These are phyloP conservation scores for Multifurca ochricompacta DNA, from an alignment of 768 basidiomycete genomes.

Conservation along the genomic window DNA sequence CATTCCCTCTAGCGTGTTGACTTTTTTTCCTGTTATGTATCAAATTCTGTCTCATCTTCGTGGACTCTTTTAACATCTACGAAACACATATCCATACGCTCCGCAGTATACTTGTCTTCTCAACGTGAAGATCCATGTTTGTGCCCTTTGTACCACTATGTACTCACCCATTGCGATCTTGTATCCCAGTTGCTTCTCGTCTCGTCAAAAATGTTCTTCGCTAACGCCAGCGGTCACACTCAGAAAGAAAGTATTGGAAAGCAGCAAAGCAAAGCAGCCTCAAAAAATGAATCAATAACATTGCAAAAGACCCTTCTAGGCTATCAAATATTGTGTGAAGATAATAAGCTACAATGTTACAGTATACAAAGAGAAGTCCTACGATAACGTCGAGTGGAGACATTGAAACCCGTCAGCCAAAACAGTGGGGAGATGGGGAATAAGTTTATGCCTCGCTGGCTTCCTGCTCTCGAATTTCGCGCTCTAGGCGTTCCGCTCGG, in stretches of 20 bases:
- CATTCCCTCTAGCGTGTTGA: background rate
- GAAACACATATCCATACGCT: conserved; percentile 9
- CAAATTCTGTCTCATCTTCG: background rate
- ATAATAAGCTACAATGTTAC: too few relatives aligned
- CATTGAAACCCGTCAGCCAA: background rate
- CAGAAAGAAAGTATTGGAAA: too few relatives aligned
- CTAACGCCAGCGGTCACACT: too few relatives aligned
- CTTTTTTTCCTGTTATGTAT: background rate
- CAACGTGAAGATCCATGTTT: background rate
- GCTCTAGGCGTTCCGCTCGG: conserved; percentile 72
- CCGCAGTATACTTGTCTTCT: background rate
- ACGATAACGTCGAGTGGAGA: too few relatives aligned
- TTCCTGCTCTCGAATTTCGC: conserved; percentile 68
- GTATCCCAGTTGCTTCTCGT: conserved; percentile 4
- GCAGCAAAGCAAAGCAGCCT: too few relatives aligned
- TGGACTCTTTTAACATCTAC: conserved; percentile 6
- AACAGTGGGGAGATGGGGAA: background rate
- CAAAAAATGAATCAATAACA: too few relatives aligned
- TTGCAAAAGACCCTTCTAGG: too few relatives aligned
- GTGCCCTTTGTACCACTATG: conserved; percentile 10
- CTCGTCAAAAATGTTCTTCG: background rate
- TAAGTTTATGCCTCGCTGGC: conserved; percentile 31
- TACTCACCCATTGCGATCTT: conserved; percentile 4
- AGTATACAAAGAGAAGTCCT: too few relatives aligned
- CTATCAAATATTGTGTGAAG: too few relatives aligned